Base-by-base conservation (phyloP, 768 basidiomycete genomes). In the Trametopsis cervina region DNA sequence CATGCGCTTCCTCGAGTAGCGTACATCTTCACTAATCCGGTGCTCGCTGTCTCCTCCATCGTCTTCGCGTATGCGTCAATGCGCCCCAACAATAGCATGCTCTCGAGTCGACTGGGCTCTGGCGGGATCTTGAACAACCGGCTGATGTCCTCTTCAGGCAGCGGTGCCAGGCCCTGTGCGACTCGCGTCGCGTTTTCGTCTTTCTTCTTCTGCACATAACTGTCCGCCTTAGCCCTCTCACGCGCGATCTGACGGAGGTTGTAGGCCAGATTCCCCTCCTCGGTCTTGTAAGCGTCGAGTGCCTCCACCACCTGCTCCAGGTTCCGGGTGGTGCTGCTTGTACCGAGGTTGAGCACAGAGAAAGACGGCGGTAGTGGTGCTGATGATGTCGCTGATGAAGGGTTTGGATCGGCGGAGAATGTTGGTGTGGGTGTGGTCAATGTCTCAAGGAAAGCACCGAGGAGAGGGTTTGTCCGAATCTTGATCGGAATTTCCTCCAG, bases 211-310 rank as follows among this genome's bases (percentile, higher is more conserved):
- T 78, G 75, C 46, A 93, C 67, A 60, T 85, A 84, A 45, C 74
- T 73, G 47, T 96, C 93, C 42, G 89, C 89, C 51, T 79, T 80
- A 38, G 75, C 67, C 60, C 80, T 84, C 65, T 96, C 93, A 24
- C 93, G 78, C 24, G 83, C 83, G 60, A 94, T 94, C 63, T 94
- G 92, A 46, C 93, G 82, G 39, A 75, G 74, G 56, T 90, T 70
- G 72, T 91, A 96, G 45, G 86, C 91, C 54, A 93, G 76, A 66
- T 95, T 95, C 43, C 89, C 88, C 60, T 94, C 89, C 66, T 96
- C 93, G 46, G 87, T 89, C 58, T 83, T 81, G 69, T 92, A 90
- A 57, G 70, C 77, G 67, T 92, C 89, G 50, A 95, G 72, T 0
- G 85, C 80, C 64, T 95, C 90, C 51, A 89, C 80, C 42, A 93